phyloP scores from a whole-genome alignment of 2,329 filamentous ascomycete species.

The Clonostachys chloroleuca region DNA sequence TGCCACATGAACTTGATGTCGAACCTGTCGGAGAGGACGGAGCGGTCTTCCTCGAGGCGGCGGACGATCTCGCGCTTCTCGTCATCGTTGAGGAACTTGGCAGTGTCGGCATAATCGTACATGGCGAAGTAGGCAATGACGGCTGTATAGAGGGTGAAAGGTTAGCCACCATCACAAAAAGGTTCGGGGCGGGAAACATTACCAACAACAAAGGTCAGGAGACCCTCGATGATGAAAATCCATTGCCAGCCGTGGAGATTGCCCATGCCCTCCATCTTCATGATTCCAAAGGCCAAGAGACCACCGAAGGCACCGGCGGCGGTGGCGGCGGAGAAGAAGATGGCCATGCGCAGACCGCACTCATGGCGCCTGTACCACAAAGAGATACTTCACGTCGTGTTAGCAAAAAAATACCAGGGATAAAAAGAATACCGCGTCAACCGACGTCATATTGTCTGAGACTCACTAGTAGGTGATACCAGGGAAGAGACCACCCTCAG shows the following conservation, averaged over 20 bases:
- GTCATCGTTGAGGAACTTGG: constrained; percentile 38
- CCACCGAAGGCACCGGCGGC: constrained; percentile 60
- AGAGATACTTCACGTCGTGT: constrained; percentile 32
- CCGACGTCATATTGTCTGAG: background rate
- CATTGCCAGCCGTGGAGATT: constrained; percentile 64
- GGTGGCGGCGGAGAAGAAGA: constrained; percentile 54
- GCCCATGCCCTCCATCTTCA: constrained; percentile 49
- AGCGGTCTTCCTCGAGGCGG: constrained; percentile 36
- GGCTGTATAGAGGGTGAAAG: constrained; percentile 25
- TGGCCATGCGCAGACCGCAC: constrained; percentile 55
- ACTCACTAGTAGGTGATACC: constrained; percentile 51
- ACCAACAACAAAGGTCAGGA: constrained; percentile 38
- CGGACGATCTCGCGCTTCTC: constrained; percentile 37
- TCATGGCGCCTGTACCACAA: constrained; percentile 58
- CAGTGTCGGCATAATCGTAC: constrained; percentile 52
- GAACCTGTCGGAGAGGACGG: constrained; percentile 50
- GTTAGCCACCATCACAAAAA: background rate
- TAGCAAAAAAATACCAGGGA: background rate
- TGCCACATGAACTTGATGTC: constrained; percentile 48
- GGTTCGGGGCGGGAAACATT: constrained; percentile 2
- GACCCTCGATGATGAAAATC: constrained; percentile 73
- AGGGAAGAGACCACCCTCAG: constrained; percentile 57
- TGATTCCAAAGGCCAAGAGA: constrained; percentile 54
- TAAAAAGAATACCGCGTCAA: background rate
- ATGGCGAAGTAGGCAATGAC: constrained; percentile 44